Conservation (phyloP, 2,329 filamentous ascomycete genomes). For the Grosmannia serpens region DNA sequence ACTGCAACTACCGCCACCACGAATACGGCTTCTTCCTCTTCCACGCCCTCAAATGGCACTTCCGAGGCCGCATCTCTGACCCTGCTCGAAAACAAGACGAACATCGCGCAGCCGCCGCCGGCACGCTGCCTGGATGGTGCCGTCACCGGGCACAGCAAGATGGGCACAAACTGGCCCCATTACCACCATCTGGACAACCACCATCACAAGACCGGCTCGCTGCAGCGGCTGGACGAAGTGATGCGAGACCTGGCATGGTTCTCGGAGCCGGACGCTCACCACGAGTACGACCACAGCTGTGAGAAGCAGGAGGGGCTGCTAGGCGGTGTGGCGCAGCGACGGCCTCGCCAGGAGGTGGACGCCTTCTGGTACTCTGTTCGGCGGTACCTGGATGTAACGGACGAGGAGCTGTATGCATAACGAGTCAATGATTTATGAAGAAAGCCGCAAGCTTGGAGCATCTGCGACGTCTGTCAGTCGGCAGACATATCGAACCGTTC, state of each 20-base stretch:
- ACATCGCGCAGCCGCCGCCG: not conserved
- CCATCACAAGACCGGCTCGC: not conserved
- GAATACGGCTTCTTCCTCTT: not conserved
- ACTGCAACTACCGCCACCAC: not conserved
- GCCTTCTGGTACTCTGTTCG: slow-evolving; percentile 5
- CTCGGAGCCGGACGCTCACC: not conserved
- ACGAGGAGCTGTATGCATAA: slow-evolving; percentile 1
- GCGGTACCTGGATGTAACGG: not conserved
- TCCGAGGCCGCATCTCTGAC: not conserved
- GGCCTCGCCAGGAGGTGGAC: not conserved
- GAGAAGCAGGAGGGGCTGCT: not conserved
- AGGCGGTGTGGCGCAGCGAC: not conserved
- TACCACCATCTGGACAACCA: not conserved
- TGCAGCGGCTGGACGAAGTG: not conserved
- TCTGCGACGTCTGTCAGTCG: not conserved
- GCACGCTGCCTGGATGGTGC: no score
- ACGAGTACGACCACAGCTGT: not conserved
- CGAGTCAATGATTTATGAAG: not conserved
- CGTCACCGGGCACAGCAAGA: not conserved
- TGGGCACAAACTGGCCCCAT: not conserved
- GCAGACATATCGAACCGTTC: not conserved
- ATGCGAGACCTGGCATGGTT: not conserved
- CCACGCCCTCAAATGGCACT: not conserved
- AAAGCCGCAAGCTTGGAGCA: not conserved
- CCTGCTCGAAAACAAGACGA: not conserved